Evolutionary conservation across 2,329 filamentous ascomycete species (phyloP).

Genomic region (Phaeoacremonium minimum): DNA sequence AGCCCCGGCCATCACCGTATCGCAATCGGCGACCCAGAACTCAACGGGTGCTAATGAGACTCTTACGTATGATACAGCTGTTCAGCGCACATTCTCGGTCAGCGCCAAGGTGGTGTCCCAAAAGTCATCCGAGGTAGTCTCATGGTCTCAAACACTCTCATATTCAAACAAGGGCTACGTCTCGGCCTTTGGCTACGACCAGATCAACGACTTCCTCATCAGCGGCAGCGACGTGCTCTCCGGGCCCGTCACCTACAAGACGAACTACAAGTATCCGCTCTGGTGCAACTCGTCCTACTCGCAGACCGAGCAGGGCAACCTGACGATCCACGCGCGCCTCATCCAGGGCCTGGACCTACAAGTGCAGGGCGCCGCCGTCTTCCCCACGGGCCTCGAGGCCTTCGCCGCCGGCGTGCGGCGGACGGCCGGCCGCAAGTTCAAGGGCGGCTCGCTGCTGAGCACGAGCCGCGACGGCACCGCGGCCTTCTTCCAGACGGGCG

Average conservation of each 20-base stretch:
- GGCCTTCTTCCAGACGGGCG: constrained; percentile 42
- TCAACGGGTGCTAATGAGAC: constrained; percentile 53
- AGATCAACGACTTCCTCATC: constrained; percentile 32
- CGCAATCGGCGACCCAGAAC: constrained; percentile 39
- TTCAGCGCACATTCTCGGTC: constrained; percentile 50
- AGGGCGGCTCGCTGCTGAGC: constrained; percentile 30
- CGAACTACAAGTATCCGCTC: constrained; percentile 56
- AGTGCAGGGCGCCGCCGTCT: constrained; percentile 32
- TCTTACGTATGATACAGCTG: constrained; percentile 53
- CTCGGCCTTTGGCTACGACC: constrained; percentile 26
- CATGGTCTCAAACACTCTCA: constrained; percentile 56
- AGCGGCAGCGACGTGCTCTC: constrained; percentile 18
- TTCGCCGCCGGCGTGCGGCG: constrained; percentile 32
- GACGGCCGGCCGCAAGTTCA: constrained; percentile 13
- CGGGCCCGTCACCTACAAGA: constrained; percentile 19
- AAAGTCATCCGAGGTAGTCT: constrained; percentile 21
- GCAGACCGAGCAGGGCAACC: constrained; percentile 34
- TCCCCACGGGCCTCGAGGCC: constrained; percentile 57
- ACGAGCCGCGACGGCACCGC: constrained; percentile 57
- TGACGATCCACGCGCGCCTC: constrained; percentile 37
- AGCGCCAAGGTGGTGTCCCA: constrained; percentile 47
- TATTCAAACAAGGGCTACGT: constrained; percentile 50
- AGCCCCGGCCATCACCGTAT: constrained; percentile 43
- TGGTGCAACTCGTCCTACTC: constrained; percentile 48
- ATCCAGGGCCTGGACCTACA: constrained; percentile 34